Evolutionary conservation across 2,329 filamentous ascomycete species (phyloP).

Genomic region (Calonectria honghensis): DNA sequence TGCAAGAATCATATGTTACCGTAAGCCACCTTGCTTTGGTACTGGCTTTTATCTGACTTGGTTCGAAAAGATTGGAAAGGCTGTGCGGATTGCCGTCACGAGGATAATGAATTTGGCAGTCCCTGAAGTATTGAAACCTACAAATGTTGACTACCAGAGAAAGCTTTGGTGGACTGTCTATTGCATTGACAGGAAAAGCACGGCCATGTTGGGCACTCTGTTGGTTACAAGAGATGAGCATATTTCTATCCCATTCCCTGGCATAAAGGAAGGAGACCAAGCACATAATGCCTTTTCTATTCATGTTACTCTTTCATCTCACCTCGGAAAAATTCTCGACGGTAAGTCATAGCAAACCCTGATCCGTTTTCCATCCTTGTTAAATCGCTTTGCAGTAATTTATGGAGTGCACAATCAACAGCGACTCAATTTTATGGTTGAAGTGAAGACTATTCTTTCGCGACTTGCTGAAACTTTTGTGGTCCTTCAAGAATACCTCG

Average conservation of each 20-base stretch:
- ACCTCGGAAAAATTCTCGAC: slow-evolving; percentile 49
- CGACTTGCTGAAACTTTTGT: slow-evolving; percentile 42
- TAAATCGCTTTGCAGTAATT: slow-evolving; percentile 35
- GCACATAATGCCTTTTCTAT: slow-evolving; percentile 45
- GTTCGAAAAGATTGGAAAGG: slow-evolving; percentile 42
- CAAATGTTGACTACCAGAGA: slow-evolving; percentile 44
- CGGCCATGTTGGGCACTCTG: slow-evolving; percentile 45
- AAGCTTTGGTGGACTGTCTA: slow-evolving; percentile 50
- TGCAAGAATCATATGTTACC: slow-evolving; percentile 48
- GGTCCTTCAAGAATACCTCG: slow-evolving; percentile 40
- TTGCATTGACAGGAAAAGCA: slow-evolving; percentile 49
- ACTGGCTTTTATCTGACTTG: neutral
- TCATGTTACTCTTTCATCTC: slow-evolving; percentile 45
- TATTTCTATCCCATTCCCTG: slow-evolving; percentile 47
- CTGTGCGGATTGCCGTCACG: slow-evolving; percentile 45
- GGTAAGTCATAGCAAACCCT: slow-evolving; percentile 20
- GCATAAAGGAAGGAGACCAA: slow-evolving; percentile 34
- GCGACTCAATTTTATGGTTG: slow-evolving; percentile 42
- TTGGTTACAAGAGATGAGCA: slow-evolving; percentile 47
- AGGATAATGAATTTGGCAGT: slow-evolving; percentile 46
- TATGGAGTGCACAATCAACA: slow-evolving; percentile 43
- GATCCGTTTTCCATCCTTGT: neutral
- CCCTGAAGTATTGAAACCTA: slow-evolving; percentile 41
- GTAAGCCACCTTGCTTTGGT: slow-evolving; percentile 17
- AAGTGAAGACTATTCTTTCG: slow-evolving; percentile 47